Base-by-base conservation (phyloP, 768 basidiomycete genomes). In the Tylopilus plumbeoviolaceoides region DNA sequence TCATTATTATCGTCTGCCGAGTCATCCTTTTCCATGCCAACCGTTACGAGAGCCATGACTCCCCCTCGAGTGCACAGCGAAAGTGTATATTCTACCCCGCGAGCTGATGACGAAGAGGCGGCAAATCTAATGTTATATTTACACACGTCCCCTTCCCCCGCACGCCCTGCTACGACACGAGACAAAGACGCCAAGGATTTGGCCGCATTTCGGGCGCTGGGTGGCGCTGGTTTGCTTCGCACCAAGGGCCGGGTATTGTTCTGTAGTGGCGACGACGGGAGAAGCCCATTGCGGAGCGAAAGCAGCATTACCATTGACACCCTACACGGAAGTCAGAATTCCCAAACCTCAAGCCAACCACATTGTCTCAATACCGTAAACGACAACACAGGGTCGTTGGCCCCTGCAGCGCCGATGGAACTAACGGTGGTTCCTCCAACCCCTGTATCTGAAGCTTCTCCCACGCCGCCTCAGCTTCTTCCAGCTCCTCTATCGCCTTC, bases 91-190 rank as follows among this genome's bases (percentile, higher is more conserved):
- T 40, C 80, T 74, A 64, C 79, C 63, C 52, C 77, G 76, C 55
- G 81, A 72, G 82, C 83, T 30, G 88, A 89, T 65, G 85, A 82
- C 55, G 68, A 69, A 33, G 91, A 92, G 62, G 91, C 90, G 0
- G 89, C 91, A n/a, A 88, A 89, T 63, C 70, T 91, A 41, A 87
- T 93, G 82, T 73, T 92, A 20, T 89, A 81, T 70, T 79, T 93
- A 47, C 90, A 91, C 39, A 91, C 89, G 7, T 91, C 88, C 1
- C 90, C 90, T 0, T 91, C 89, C 0, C 90, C 90, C 9, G 87
- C 77, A 18, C 82, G 89, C 38, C 78, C 79, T 20, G 69, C 75
- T 15, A 77, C 75, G 40, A 80, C 78, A 33, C 69, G 72, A 35
- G 66, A 70, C 23, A 63, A 54, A 27, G 80, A 82, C 39, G 62